Percentiles rank a stretch among this genome's conserved stretches.
Conservation (phyloP, 2,329 filamentous ascomycete species). For the Podosphaera fusca region DNA sequence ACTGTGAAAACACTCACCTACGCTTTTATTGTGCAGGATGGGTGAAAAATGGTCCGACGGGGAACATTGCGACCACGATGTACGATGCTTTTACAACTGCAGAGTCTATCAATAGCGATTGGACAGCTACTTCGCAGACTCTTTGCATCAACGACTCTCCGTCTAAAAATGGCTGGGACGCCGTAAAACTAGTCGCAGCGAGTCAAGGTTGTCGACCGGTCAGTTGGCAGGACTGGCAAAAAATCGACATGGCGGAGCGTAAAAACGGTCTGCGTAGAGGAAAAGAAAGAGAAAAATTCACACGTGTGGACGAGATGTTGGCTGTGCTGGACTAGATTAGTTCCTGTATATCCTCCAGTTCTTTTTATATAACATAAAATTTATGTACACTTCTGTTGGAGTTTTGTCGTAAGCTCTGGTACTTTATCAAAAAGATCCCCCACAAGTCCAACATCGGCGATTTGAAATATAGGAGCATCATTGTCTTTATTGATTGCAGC, state of each 20-base stretch:
- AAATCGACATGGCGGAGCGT: conserved; percentile 60
- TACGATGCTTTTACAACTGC: conserved; percentile 77
- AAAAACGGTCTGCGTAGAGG: conserved; percentile 39
- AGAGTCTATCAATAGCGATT: conserved; percentile 64
- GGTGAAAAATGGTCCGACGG: conserved; percentile 87
- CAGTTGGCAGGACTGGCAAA: conserved; percentile 67
- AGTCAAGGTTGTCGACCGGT: conserved; percentile 36
- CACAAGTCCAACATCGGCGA: conserved; percentile 86
- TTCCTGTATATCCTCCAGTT: conserved; percentile 9
- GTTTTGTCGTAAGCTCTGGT: conserved; percentile 85
- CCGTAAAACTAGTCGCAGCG: conserved; percentile 36
- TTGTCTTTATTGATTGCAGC: conserved; percentile 95
- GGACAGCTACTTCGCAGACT: conserved; percentile 27
- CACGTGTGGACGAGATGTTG: conserved; percentile 32
- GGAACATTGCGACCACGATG: conserved; percentile 92
- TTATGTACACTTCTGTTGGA: conserved; percentile 22
- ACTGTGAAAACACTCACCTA: conserved; percentile 20
- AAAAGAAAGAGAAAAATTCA: conserved; percentile 58
- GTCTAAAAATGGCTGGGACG: conserved; percentile 51
- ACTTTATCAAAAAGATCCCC: conserved; percentile 92
- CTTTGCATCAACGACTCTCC: conserved; percentile 10
- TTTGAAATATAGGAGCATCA: conserved; percentile 94
- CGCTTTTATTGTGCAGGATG: conserved; percentile 87
- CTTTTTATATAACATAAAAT: conserved; percentile 35
- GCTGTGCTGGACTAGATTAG: conserved; percentile 21